Conservation (phyloP, 768 basidiomycete genomes). For the Dioszegia hungarica region DNA sequence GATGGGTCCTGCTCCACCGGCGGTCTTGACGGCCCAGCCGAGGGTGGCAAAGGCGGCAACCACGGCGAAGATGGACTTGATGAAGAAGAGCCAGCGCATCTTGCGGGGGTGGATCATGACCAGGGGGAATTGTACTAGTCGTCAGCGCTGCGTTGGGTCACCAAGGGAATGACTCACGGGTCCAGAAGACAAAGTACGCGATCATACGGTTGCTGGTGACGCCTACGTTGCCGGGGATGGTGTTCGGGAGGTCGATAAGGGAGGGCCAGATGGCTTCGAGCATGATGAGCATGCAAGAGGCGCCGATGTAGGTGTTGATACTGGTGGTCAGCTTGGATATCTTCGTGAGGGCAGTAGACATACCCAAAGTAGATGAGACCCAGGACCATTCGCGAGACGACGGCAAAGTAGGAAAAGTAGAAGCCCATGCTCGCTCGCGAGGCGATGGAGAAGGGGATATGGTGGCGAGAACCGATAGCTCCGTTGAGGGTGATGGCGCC, state of each 20-base stretch:
- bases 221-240: constrained; percentile 27
- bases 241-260: constrained; percentile 25
- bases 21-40: constrained; percentile 70
- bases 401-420: constrained; percentile 82
- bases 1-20: constrained; percentile 56
- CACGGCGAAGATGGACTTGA: constrained; percentile 64
- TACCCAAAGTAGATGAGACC: constrained; percentile 66
- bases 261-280: constrained; percentile 48
- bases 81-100: constrained; percentile 69
- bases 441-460: constrained; percentile 71
- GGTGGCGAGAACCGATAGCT: constrained; percentile 68
- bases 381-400: constrained; percentile 68
- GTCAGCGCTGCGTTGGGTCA: not conserved
- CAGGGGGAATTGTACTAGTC: constrained; percentile 35
- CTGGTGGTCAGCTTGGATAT: constrained; percentile 7
- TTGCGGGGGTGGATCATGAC: constrained; percentile 60
- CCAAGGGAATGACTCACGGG: constrained; percentile 17
- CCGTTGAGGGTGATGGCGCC: constrained; percentile 73
- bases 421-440: constrained; percentile 83
- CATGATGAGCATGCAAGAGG: constrained; percentile 45
- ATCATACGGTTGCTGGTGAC: constrained; percentile 39
- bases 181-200: constrained; percentile 46
- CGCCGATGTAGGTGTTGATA: constrained; percentile 44
- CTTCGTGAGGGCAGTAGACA: constrained; percentile 4
- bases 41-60: constrained; percentile 65